Evolutionary conservation across 2,329 filamentous ascomycete genomes (phyloP).

Genomic region (Amylocarpus encephaloides): DNA sequence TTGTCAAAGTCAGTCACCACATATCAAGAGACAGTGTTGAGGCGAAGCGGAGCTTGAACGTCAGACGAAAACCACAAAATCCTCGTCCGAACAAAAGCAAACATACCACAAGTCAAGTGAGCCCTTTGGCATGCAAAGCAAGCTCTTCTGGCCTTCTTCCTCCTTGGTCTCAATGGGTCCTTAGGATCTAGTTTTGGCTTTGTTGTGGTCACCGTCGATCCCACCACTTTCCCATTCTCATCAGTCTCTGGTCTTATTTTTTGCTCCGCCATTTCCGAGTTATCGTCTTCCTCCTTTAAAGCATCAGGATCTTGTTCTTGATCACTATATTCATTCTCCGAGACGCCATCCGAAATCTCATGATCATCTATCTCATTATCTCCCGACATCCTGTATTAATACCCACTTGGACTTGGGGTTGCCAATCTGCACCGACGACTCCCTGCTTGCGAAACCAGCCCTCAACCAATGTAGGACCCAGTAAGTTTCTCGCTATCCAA

Average conservation of each 20-base stretch:
- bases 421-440: slow-evolving; percentile 18
- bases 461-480: slow-evolving; percentile 23
- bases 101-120: slow-evolving; percentile 96
- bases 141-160: slow-evolving; percentile 93
- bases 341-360: slow-evolving; percentile 32
- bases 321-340: slow-evolving; percentile 33
- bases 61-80: slow-evolving; percentile 10
- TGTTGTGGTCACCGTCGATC: slow-evolving; percentile 40
- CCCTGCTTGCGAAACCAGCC: slow-evolving; percentile 28
- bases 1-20: slow-evolving; percentile 15
- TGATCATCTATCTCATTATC: slow-evolving; percentile 32
- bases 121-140: slow-evolving; percentile 97
- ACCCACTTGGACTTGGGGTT: slow-evolving; percentile 19
- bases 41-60: slow-evolving; percentile 6
- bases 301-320: slow-evolving; percentile 29
- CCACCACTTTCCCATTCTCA: slow-evolving; percentile 27
- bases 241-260: slow-evolving; percentile 28
- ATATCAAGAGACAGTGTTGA: slow-evolving; percentile 12
- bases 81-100: slow-evolving; percentile 20
- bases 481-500: slow-evolving; percentile 21
- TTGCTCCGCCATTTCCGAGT: slow-evolving; percentile 30
- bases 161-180: slow-evolving; percentile 78
- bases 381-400: slow-evolving; percentile 32
- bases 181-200: slow-evolving; percentile 71
- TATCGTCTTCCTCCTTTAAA: slow-evolving; percentile 31